Evolutionary conservation across 495 filamentous ascomycete genomes (phyloP).

Genomic region (Penicillium herquei): DNA sequence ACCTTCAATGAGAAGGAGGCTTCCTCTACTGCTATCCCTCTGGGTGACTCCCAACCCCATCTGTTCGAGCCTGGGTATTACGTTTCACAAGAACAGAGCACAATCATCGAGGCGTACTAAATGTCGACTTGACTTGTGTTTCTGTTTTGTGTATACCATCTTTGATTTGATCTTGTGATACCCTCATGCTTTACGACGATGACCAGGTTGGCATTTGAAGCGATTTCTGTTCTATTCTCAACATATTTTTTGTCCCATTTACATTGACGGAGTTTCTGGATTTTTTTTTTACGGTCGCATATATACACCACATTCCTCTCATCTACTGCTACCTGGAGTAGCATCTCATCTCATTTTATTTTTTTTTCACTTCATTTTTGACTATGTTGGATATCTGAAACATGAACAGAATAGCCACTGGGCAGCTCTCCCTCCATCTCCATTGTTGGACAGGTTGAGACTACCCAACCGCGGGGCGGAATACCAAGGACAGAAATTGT

Average conservation of each 20-base stretch:
- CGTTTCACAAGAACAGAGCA: slow-evolving; percentile 47
- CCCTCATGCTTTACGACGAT: slow-evolving; percentile 22
- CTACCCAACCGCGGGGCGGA: slow-evolving; percentile 8
- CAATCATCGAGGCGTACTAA: slow-evolving; percentile 47
- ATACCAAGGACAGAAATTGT: slow-evolving; percentile 3
- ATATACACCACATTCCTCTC: slow-evolving; percentile 7
- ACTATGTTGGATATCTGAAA: not conserved
- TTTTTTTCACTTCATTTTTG: slow-evolving; percentile 5
- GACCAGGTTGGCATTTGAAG: slow-evolving; percentile 10
- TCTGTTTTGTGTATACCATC: slow-evolving; percentile 25
- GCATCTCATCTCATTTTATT: slow-evolving; percentile 14
- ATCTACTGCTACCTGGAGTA: not conserved
- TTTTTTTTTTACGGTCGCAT: slow-evolving; percentile 14
- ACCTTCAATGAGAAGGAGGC: slow-evolving; percentile 68
- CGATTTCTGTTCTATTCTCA: slow-evolving; percentile 5
- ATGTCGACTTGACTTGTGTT: not conserved
- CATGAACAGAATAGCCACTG: slow-evolving; percentile 3
- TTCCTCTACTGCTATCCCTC: slow-evolving; percentile 50
- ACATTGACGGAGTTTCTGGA: slow-evolving; percentile 6
- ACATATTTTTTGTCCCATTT: slow-evolving; percentile 4
- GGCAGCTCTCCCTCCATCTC: slow-evolving; percentile 17
- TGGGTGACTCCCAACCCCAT: slow-evolving; percentile 34
- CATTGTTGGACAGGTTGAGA: slow-evolving; percentile 17
- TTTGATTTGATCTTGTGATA: slow-evolving; percentile 24
- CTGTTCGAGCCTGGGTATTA: slow-evolving; percentile 64